phyloP scores from a whole-genome alignment of 148 eudicot genomes.

The Drosera capensis region DNA sequence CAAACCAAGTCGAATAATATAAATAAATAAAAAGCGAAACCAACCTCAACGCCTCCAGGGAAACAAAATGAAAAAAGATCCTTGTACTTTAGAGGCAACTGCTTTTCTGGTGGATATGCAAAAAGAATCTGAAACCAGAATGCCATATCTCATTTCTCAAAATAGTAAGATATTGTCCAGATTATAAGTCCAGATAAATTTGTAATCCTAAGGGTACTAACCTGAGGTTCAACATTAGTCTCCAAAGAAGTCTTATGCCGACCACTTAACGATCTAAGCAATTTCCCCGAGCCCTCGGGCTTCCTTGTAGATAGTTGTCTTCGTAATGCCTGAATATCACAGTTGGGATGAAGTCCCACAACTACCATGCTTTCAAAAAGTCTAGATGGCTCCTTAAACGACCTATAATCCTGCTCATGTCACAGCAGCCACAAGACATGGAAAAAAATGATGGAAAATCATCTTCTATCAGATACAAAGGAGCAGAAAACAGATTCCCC shows the following conservation, averaged over 20 bases:
- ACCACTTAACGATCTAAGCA: slow-evolving; percentile 57
- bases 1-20: not conserved
- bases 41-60: slow-evolving; percentile 95
- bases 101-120: slow-evolving; percentile 90
- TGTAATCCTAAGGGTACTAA: slow-evolving; percentile 9
- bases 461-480: not conserved
- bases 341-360: slow-evolving; percentile 85
- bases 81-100: slow-evolving; percentile 64
- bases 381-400: slow-evolving; percentile 65
- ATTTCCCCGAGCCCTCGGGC: slow-evolving; percentile 70
- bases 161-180: too few relatives aligned
- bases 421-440: not conserved
- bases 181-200: too few relatives aligned
- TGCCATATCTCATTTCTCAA: slow-evolving; percentile 1
- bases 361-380: slow-evolving; percentile 95
- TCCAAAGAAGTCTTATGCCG: slow-evolving; percentile 59
- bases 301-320: slow-evolving; percentile 45
- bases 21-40: slow-evolving; percentile 6
- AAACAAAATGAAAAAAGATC: slow-evolving; percentile 96
- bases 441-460: not conserved
- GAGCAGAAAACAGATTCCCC: not conserved
- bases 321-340: slow-evolving; percentile 66
- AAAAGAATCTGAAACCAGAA: slow-evolving; percentile 64
- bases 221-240: slow-evolving; percentile 93
- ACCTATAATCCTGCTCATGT: slow-evolving; percentile 56